Evolutionary conservation across 805 yeast species (phyloP), one percentile per base, ranked within the genome.

Genomic region (Teunomyces lycoperdinae): DNA sequence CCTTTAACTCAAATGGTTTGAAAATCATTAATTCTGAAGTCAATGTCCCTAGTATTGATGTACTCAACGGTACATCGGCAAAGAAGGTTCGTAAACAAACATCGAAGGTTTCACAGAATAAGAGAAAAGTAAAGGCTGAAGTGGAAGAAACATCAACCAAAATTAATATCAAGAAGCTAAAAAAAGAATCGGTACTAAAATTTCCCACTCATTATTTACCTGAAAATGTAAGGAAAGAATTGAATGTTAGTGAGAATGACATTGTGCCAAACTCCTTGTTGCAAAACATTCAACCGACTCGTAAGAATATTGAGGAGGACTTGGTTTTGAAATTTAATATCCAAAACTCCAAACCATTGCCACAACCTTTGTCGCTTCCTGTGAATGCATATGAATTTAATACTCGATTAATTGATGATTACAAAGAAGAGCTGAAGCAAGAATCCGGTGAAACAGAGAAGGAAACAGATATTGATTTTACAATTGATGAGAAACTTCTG

Each of bases 121-220:
- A 36, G 14, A 41, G 31, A 26, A 34, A 30, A 41, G 33, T 10
- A 20, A 40, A 32, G 34, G 13, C 28, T 5, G 29, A 33, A 31
- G 16, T n/a, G 4, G 41, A 38, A 10, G 30, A 17, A 6, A 7
- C 27, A 9, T 16, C 30, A 6, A n/a, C 29, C 4, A 27, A 32
- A 11, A 44, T 16, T 3, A 11, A 9, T 3, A n/a, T 29, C 9
- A 44, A 41, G 44, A 38, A 16, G 16, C 44, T 30, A 10, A 45
- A 43, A 8, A 34, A 39, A 24, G 33, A 38, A 34, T 14, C 42
- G 16, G 44, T 42, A 26, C 34, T 33, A 27, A 48, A 39, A 34
- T 65, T 67, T 44, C 68, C 70, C 1, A 42, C 52, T n/a, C 71
- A 68, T 53, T 66, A 68, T 46, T 53, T 68, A 13, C 73, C 73